Evolutionary conservation across 805 yeast species (phyloP), one percentile per base, ranked within the genome.

Genomic region (Yamadazyma kitorensis): DNA sequence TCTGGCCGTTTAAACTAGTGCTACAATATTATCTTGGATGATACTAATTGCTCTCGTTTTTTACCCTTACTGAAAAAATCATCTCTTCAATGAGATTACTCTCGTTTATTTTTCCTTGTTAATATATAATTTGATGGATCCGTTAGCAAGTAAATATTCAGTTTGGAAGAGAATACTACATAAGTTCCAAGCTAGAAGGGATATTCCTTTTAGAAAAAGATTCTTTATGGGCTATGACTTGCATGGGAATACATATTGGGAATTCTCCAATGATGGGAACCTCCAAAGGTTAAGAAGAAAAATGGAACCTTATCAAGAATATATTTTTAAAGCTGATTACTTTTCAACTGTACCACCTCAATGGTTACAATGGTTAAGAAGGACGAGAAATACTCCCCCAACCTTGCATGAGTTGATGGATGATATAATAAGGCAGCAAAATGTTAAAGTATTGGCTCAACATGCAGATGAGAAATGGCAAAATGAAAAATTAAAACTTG

Each of bases 231-330:
- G 87, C 2, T 85, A 83, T 51, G 95, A 86, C 51, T 64, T 86
- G n/a, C 78, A 77, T 24, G 95, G 93, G 2, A 86, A 86, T 54
- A 78, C 91, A 2, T 86, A 81, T 60, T 86, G 95, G 95, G 95
- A 86, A 54, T 79, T 82, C 56, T 68, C 70, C 33, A 62, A 74
- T 17, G 78, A 76, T 40, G 71, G 72, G 5, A 69, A 72, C 47
- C 66, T 76, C 45, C 61, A 57, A 17, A 56, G 80, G 38, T 66
- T 80, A 39, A 61, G 95, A 31, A 57, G 95, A 28, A 76, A 82
- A 34, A 70, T 80, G 35, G 78, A 80, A 37, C 85, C 86, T 9
- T 53, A 59, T 25, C 56, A 61, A 24, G 64, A 67, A 27, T 65
- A 68, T 36, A 52, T 66, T 4, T 74, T 72, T 49, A 67, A 74